Base-by-base conservation (phyloP, 768 basidiomycete species). In the Trametes maxima region DNA sequence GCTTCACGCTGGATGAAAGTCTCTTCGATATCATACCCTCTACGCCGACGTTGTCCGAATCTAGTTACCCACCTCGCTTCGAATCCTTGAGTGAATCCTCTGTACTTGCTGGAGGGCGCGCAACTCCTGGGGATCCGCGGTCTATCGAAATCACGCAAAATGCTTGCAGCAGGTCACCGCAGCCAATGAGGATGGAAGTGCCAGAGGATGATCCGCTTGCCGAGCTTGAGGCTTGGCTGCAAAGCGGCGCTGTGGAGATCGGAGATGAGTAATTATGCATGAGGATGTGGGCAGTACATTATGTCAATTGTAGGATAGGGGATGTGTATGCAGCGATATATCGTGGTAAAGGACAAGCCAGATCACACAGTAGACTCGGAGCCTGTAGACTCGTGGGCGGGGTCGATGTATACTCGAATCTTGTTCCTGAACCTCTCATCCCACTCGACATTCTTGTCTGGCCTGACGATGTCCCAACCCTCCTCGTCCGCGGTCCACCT, bases 401-500 rank as follows among this genome's bases (percentile, higher is more conserved):
- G 79, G 66, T 81, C 76, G 19, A 77, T 78, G 69, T 89, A 92
- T 6, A 94, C 80, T 48, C 76, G 79, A 57, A 95, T 68, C 19
- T 80, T 78, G 46, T 80, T 79, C 54, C 78, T 75, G 67, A 92
- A 90, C 60, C 88, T 78, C 60, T 86, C 82, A 68, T 95, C 90
- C 94, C 94, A 98, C 22, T 79, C 79, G 13, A 90, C 85, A 16
- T 77, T 76, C 54, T 75, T 75, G 2, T 85, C 83, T 3, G 87
- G 85, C 57, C 85, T 80, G 56, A 95, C 79, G 56, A 94, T 83
- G 42, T 82, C 80, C 90, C 90, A 98, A 2, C 92, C 95, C 52
- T 80, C 80, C 56, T 89, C 76, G 67, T 95, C 90, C 21, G 83
- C 80, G 46, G 85, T 82, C 96, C 96, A 98, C 67, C 85, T 79